Base-by-base conservation (phyloP, 129 eudicot species). In the Lactuca sativa region DNA sequence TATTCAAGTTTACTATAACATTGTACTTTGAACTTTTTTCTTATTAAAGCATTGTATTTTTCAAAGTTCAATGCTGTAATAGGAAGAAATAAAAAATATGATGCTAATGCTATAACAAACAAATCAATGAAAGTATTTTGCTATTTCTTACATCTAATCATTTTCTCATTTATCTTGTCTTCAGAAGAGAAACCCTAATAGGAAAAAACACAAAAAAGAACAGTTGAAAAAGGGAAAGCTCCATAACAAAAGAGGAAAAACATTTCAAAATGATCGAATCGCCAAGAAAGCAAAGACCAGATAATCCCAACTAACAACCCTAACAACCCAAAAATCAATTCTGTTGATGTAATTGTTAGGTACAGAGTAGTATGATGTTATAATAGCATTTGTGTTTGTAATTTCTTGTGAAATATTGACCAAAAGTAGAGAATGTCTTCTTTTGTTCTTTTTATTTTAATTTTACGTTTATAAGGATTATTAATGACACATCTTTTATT, bases 181-280 rank as follows among this genome's bases (percentile, higher is more conserved):
- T 7, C 92, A 86, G 68, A 67, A 72, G 34, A 82, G 56, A 64
- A 74, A 34, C n/a, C 65, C 63, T 64, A 74, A 67, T 59, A 69
- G 40, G 62, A 78, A 69, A 51, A 72, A 66, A 47, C 64, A 67
- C 3, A 73, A 70, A 30, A 76, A 66, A 63, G 77, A 69, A 64
- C 78, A 64, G n/a, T 70, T 59, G 14, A 79, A 85, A 47, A 80
- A 66, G 65, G 96, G 78, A 66, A 83, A 52, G 64, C 80, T 76
- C 10, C 82, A 89, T 64, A 83, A 84, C 56, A 89, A 78, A 70
- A 82, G 81, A 79, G 87, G 83, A 72, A 77, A 66, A 71, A 60
- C 72, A 59, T 56, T 74, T 53, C 73, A 77, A 40, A 48, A 59
- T 63, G 78, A 84, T 43, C 74, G 70, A 17, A 79, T 67, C 33